phyloP scores from a whole-genome alignment of 176 grass and related monocot genomes.

The Aegilops sharonensis region DNA sequence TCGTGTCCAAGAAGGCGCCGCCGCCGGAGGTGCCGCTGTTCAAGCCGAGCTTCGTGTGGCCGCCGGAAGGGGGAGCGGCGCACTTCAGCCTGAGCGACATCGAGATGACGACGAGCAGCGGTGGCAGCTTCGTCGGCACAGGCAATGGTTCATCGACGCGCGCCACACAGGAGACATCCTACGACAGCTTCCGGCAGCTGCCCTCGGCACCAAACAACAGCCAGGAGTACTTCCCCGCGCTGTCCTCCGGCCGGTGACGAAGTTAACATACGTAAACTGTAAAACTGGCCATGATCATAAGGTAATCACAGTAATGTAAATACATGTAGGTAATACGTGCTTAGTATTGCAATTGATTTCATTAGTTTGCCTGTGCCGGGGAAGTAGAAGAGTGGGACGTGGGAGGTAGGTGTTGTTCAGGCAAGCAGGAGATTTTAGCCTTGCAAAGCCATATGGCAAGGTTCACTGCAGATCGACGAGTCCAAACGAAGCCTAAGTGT shows the following conservation, averaged over 20 bases:
- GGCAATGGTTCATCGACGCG: not conserved
- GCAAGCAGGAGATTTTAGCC: not conserved
- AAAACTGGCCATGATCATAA: not conserved
- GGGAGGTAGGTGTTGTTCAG: no score
- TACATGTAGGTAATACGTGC: conserved; percentile 6
- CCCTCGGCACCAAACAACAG: conserved; percentile 7
- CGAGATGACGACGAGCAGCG: not conserved
- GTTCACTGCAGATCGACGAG: not conserved
- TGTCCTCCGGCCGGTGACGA: conserved; percentile 43
- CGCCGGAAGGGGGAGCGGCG: conserved; percentile 26
- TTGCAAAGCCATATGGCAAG: not conserved
- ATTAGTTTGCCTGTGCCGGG: no score
- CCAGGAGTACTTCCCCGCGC: conserved; percentile 13
- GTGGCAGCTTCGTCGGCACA: not conserved
- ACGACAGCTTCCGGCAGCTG: not conserved
- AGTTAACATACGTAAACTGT: not conserved
- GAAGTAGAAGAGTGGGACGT: no score
- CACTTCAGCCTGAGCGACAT: conserved; percentile 27
- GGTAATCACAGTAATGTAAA: not conserved
- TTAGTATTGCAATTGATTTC: not conserved
- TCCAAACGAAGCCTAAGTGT: not conserved
- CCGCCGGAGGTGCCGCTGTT: conserved; percentile 36
- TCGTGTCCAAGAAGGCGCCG: conserved; percentile 31
- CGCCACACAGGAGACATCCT: not conserved
- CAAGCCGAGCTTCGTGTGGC: conserved; percentile 51